Evolutionary conservation across 106 monocot species (phyloP).

Genomic region (Allium cepa): DNA sequence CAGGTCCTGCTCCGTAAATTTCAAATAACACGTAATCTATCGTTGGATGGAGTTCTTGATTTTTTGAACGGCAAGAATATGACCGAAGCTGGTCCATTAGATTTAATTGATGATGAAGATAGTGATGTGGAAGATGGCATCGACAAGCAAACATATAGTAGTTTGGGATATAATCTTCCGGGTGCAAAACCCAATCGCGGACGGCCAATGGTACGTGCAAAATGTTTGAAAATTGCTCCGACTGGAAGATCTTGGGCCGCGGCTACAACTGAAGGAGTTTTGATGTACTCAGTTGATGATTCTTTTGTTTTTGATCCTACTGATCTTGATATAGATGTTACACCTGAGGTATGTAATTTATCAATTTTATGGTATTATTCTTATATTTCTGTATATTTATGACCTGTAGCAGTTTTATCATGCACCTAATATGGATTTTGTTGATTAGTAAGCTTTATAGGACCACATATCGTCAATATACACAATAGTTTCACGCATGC

Average conservation of each 20-base stretch:
- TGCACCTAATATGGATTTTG: not conserved
- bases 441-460: not conserved
- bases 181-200: conserved; percentile 69
- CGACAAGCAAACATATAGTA: conserved; percentile 52
- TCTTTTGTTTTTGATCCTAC: conserved; percentile 94
- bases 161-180: conserved; percentile 59
- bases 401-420: not conserved
- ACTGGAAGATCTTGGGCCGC: conserved; percentile 97
- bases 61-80: conserved; percentile 92
- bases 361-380: not conserved
- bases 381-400: no score
- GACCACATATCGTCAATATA: not conserved
- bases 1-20: conserved; percentile 88
- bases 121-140: conserved; percentile 78
- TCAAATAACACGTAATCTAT: conserved; percentile 81
- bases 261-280: conserved; percentile 93
- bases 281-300: conserved; percentile 87
- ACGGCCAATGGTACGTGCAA: conserved; percentile 65
- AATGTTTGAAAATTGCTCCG: conserved; percentile 88
- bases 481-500: not conserved
- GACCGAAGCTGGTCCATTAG: conserved; percentile 89
- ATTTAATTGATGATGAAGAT: conserved; percentile 89
- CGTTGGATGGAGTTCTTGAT: conserved; percentile 93
- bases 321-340: conserved; percentile 93
- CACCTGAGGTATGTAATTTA: conserved; percentile 61